These are phyloP conservation scores for Nicotiana rustica DNA, from an alignment of 305 asterid genomes.

Conservation along the genomic window DNA sequence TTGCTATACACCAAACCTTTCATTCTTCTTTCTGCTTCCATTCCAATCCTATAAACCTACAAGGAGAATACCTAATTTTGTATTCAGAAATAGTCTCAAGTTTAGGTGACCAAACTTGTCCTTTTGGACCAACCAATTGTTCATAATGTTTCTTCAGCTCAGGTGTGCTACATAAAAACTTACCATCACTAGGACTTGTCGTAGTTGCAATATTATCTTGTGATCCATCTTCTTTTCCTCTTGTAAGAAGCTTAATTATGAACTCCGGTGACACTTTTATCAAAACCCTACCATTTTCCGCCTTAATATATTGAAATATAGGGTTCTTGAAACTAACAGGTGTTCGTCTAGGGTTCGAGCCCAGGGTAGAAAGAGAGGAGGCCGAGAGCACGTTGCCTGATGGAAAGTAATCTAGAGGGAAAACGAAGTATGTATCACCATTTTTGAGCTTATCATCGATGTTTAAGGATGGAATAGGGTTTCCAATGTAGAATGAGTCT, in stretches of 20 bases:
- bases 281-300: constrained; percentile 63
- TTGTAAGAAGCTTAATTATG: constrained; percentile 52
- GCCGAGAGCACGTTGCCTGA: constrained; percentile 52
- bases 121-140: constrained; percentile 64
- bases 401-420: constrained; percentile 63
- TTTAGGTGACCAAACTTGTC: constrained; percentile 79
- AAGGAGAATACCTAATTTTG: constrained; percentile 75
- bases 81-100: constrained; percentile 78
- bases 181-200: not conserved
- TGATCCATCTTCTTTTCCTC: constrained; percentile 28
- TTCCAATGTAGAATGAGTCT: constrained; percentile 80
- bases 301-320: constrained; percentile 62
- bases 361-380: constrained; percentile 59
- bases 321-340: constrained; percentile 53
- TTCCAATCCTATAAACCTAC: constrained; percentile 64
- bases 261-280: constrained; percentile 70
- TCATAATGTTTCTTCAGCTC: constrained; percentile 76
- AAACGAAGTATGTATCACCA: constrained; percentile 71
- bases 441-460: constrained; percentile 56
- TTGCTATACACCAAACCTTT: not conserved
- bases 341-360: constrained; percentile 28
- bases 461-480: constrained; percentile 62
- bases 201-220: not conserved
- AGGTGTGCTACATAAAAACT: constrained; percentile 71
- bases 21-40: constrained; percentile 58